Evolutionary conservation across 495 filamentous ascomycete genomes (phyloP), one percentile per base, ranked within the genome.

Genomic region (Penicillium egyptiacum): DNA sequence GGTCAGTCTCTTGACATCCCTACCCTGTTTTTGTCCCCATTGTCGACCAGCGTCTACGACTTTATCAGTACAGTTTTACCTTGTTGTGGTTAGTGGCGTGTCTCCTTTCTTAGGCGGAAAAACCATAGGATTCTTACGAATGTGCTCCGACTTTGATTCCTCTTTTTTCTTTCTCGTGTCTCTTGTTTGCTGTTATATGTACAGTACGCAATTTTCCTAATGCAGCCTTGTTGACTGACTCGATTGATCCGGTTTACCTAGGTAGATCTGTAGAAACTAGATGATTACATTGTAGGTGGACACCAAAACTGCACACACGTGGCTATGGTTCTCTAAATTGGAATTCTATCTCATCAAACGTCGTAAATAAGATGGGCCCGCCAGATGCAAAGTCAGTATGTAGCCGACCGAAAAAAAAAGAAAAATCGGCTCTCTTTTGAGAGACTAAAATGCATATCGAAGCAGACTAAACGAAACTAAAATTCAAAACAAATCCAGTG

Each of bases 291-390:
- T 26, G 44, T 25, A 20, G 33, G 11, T 17, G 16, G 28, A 46
- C n/a, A 14, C 7, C 30, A 19, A 45, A 12, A 22, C 23, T 50
- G n/a, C 16, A 39, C 16, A 39, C 16, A 2, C 17, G 35, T 17
- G 31, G 52, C 41, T 51, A 28, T 64, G 45, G 51, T 55, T 57
- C 50, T 68, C 58, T 66, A 63, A 19, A 55, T 39, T 20, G 25
- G 57, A 51, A 44, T 45, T 68, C 58, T 68, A 68, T 68, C 65
- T 68, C 65, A 63, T 68, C 42, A 68, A 61, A 26, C 30, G 41
- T 68, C 63, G 50, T 68, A 53, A 66, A 55, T 49, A 50, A 48
- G 51, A 50, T 28, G 53, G 20, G 8, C 55, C 52, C 52, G 55
- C 59, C 50, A 60, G 14, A 60, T 63, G 57, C 52, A 63, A 51